Base-by-base conservation (phyloP, 164 flowering plant genomes). In the Nelumbo lutea region DNA sequence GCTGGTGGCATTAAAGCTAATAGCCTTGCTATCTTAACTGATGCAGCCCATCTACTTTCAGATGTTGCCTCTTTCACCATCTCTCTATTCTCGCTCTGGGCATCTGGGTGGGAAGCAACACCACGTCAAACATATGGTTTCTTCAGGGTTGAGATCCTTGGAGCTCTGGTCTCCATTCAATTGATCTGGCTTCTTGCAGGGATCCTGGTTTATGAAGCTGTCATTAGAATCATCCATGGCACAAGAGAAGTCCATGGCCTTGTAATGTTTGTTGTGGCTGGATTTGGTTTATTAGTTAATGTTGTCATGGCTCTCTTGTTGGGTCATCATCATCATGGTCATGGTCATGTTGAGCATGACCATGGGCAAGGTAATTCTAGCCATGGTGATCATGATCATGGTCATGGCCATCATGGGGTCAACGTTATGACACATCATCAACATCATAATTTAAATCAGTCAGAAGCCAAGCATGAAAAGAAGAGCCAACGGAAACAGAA, bases 61-160 rank as follows among this genome's bases (percentile, higher is more conserved):
- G 87, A 82, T 69, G 83, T 84, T 73, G 85, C 85, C 10, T 73
- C 84, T 8, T 84, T 82, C 61, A 80, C 84, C 4, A 80, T 84
- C 57, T 84, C 87, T 27, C 63, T 84, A 67, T 82, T 84, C 68
- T 78, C 85, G 3, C 44, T 82, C 38, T 82, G 85, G 85, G 84
- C 82, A 9, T 70, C 85, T 50, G 79, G 87, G 7, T 84, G 87
- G 87, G 84, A 78, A 55, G 82, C 85, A 7, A 84, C 76, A 8
- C 82, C 84, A 1, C 82, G 80, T 56, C 85, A 80, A 58, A 71
- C 84, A n/a, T 84, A 79, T 66, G 87, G 85, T 4, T 84, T 82
- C 64, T 79, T 79, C 55, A 71, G 85, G 64, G 9, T 81, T 40
- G 87, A 84, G 72, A 73, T 82, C 64, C 81, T 84, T 48, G 87